A percentile compares a stretch with the other conserved stretches of the same genome.
Evolutionary conservation across 2,329 filamentous ascomycete species (phyloP).

Genomic region (Pyrenophora seminiperda): DNA sequence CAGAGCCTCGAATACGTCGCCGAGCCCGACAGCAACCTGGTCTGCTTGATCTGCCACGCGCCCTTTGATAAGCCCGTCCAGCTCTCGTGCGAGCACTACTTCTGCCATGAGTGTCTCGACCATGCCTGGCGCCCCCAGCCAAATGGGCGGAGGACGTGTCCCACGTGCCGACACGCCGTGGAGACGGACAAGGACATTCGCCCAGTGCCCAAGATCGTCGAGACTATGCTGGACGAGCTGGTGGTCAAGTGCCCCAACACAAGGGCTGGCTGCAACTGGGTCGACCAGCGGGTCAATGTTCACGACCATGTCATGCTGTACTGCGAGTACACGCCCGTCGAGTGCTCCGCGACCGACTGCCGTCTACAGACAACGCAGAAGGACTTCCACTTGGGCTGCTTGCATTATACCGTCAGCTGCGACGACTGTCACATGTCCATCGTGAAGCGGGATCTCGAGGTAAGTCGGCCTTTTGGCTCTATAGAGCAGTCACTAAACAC

Average conservation of each 20-base stretch:
- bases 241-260: slow-evolving; percentile 63
- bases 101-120: slow-evolving; percentile 64
- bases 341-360: slow-evolving; percentile 59
- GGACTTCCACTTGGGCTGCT: slow-evolving; percentile 59
- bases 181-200: slow-evolving; percentile 36
- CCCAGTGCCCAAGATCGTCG: slow-evolving; percentile 60
- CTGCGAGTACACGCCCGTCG: slow-evolving; percentile 60
- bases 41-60: slow-evolving; percentile 68
- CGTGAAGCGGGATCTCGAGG: slow-evolving; percentile 61
- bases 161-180: slow-evolving; percentile 60
- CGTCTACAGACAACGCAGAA: slow-evolving; percentile 60
- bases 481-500: slow-evolving; percentile 39
- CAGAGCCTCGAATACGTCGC: slow-evolving; percentile 63
- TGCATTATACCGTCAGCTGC: slow-evolving; percentile 60
- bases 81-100: slow-evolving; percentile 66
- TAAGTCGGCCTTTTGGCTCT: slow-evolving; percentile 20
- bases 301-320: slow-evolving; percentile 66
- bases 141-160: slow-evolving; percentile 54
- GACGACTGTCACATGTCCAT: slow-evolving; percentile 59
- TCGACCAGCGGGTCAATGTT: slow-evolving; percentile 61
- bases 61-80: slow-evolving; percentile 64
- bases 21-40: slow-evolving; percentile 63
- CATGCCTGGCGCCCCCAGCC: slow-evolving; percentile 44
- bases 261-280: slow-evolving; percentile 59
- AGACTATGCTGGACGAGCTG: slow-evolving; percentile 67